phyloP scores from a whole-genome alignment of 2,329 filamentous ascomycete genomes.

The Atkinsonella hypoxylon region DNA sequence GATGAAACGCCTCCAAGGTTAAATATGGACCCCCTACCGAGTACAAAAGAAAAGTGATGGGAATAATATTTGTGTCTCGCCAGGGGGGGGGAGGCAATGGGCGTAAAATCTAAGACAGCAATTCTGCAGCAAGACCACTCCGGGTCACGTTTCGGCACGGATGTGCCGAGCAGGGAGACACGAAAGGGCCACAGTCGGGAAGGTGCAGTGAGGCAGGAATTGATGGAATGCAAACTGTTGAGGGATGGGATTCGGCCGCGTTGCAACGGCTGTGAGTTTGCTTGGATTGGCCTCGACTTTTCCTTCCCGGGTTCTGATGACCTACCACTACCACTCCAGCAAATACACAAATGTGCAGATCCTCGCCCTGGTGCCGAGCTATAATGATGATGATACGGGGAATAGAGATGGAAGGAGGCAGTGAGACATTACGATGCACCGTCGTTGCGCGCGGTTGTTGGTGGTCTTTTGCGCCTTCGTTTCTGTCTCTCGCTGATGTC shows the following conservation, averaged over 20 bases:
- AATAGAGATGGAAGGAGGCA: not conserved
- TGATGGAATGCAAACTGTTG: not conserved
- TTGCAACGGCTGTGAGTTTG: not conserved
- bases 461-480: not conserved
- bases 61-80: not conserved
- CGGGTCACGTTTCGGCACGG: conserved; percentile 6
- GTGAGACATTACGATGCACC: not conserved
- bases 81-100: not conserved
- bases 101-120: conserved; percentile 6
- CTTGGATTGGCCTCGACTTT: not conserved
- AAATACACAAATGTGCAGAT: not conserved
- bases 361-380: not conserved
- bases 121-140: conserved; percentile 5
- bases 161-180: conserved; percentile 7
- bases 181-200: conserved; percentile 5
- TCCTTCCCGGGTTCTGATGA: not conserved
- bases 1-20: not conserved
- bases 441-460: not conserved
- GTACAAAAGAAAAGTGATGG: too few species aligned
- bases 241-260: too few species aligned
- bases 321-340: not conserved
- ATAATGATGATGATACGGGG: not conserved
- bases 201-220: conserved; percentile 4
- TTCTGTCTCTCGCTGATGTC: conserved; percentile 2
- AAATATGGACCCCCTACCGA: not conserved